Evolutionary conservation across 2,329 filamentous ascomycete species (phyloP), one percentile per base, ranked within the genome.

Genomic region (Alternaria postmessia): DNA sequence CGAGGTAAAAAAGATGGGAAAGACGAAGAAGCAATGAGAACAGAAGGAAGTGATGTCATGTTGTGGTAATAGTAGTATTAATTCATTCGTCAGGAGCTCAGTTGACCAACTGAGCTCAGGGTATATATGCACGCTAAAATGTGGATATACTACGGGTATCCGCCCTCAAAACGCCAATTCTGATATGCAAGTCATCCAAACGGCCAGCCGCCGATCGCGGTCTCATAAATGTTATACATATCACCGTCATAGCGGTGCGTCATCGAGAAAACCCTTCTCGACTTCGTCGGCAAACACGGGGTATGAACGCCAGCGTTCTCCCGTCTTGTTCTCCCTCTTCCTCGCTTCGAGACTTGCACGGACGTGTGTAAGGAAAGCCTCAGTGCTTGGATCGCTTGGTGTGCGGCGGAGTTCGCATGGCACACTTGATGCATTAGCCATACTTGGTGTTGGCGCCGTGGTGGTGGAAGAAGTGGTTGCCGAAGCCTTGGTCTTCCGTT

Each of bases 291-390:
- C 48, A 54, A 65, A 65, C 20, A 65, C 57, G 5, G 61, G 43
- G 14, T 63, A 61, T 0, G 34, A 38, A 36, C 43, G 48, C 60
- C 59, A 51, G 14, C 26, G 48, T 14, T 20, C 41, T 26, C 38
- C 54, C 22, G 44, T 56, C 39, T 51, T 54, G 28, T 11, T 34
- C n/a, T 38, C 47, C 41, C 47, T 58, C 56, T 56, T 61, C 30
- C 57, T 44, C 2, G 57, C 52, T 12, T 68, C 63, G 16, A 64
- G 53, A 48, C 65, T 68, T 11, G 63, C 63, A 3, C 65, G 51
- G 3, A 68, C 48, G 36, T 66, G 61, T 8, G 32, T 57, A 11
- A 68, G 51, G 54, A 68, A 68, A n/a, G 51, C 51, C 39, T 57
- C 58, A 3, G 54, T 53, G 20, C 41, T 51, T 20, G 58, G 54